These are phyloP conservation scores for Canariomyces notabilis DNA, from an alignment of 2,329 filamentous ascomycete genomes.

Conservation along the genomic window DNA sequence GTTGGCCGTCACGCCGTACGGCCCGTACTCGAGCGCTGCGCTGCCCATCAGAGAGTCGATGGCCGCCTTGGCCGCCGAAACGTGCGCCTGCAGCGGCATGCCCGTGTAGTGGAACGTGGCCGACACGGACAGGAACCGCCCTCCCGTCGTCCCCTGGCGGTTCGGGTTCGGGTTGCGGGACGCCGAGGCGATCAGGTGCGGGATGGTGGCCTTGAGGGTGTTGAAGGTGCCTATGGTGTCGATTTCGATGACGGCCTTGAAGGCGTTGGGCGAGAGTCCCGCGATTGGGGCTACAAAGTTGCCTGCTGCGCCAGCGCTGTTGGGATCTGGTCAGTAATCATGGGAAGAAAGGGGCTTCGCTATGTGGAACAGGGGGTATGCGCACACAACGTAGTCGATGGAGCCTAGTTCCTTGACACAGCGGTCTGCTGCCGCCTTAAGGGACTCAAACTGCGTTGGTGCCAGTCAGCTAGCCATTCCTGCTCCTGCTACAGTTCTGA, in stretches of 20 bases:
- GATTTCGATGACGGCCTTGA: constrained; percentile 95
- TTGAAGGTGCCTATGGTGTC: constrained; percentile 92
- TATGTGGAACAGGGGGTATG: constrained; percentile 4
- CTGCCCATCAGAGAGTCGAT: constrained; percentile 79
- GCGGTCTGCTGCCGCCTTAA: constrained; percentile 69
- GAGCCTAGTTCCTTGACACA: constrained; percentile 78
- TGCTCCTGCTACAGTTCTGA: neutral
- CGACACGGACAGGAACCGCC: constrained; percentile 83
- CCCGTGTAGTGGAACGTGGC: constrained; percentile 90
- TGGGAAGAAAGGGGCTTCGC: neutral
- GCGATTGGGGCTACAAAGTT: constrained; percentile 89
- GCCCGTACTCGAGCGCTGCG: constrained; percentile 84
- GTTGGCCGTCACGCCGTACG: constrained; percentile 80
- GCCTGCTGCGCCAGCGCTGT: constrained; percentile 83
- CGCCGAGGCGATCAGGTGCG: constrained; percentile 73
- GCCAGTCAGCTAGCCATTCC: neutral
- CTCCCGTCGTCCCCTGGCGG: constrained; percentile 63
- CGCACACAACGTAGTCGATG: constrained; percentile 89
- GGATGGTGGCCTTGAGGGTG: constrained; percentile 86
- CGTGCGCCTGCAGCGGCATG: constrained; percentile 79
- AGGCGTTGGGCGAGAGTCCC: constrained; percentile 78
- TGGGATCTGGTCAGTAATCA: neutral
- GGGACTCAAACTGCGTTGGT: constrained; percentile 47
- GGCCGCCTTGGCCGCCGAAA: constrained; percentile 85
- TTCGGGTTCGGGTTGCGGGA: constrained; percentile 53